A percentile compares a stretch with the other conserved stretches of the same genome.
phyloP scores from a whole-genome alignment of 306 rosid genomes.

The Cucumis sativus region Cucumber_9930_V3 NC_026661.2:3290501-3291000 shows the following conservation, averaged over 20 bases:
- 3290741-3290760: slow-evolving; percentile 14
- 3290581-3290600: neutral
- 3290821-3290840: slow-evolving; percentile 55
- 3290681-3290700: neutral
- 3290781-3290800: slow-evolving; percentile 49
- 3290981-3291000: slow-evolving; percentile 47
- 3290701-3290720: neutral
- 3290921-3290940: slow-evolving; percentile 49
- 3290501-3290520: slow-evolving; percentile 77
- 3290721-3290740: slow-evolving; percentile 3
- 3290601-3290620: neutral
- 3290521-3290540: slow-evolving; percentile 50
- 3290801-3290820: slow-evolving; percentile 65
- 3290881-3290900: slow-evolving; percentile 41
- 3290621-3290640: neutral
- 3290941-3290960: slow-evolving; percentile 51
- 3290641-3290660: neutral
- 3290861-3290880: slow-evolving; percentile 40
- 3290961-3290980: slow-evolving; percentile 70
- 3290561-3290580: neutral
- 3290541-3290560: neutral
- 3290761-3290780: slow-evolving; percentile 51
- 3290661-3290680: neutral
- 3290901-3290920: slow-evolving; percentile 48
- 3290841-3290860: slow-evolving; percentile 54